These are phyloP conservation scores for Candida patagonica DNA, from an alignment of 805 yeast genomes.

Conservation along the genomic window DNA sequence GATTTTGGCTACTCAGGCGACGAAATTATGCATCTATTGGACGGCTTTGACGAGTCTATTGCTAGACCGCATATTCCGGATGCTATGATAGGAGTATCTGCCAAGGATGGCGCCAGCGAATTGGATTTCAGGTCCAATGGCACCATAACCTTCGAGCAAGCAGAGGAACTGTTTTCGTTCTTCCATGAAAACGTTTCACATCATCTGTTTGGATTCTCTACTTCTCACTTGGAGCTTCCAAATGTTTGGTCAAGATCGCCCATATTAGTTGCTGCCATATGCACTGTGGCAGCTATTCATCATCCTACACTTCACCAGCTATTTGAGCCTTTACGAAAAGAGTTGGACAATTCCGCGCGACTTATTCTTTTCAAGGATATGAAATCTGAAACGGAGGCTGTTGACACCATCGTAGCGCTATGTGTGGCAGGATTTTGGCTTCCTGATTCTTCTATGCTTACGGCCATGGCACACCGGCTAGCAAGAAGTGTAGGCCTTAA, in stretches of 20 bases:
- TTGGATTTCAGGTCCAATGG: conserved; percentile 31
- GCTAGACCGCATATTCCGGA: not conserved
- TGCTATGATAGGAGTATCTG: not conserved
- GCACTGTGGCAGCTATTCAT: conserved; percentile 55
- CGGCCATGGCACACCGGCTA: conserved; percentile 58
- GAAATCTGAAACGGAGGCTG: conserved; percentile 36
- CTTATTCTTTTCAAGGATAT: conserved; percentile 24
- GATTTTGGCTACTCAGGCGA: not conserved
- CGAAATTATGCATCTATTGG: not conserved
- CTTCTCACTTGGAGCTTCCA: conserved; percentile 40
- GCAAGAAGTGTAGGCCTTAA: conserved; percentile 47
- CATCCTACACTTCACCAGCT: conserved; percentile 33
- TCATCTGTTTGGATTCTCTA: conserved; percentile 57
- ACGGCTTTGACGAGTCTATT: not conserved
- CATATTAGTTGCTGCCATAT: conserved; percentile 47
- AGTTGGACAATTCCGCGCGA: conserved; percentile 26
- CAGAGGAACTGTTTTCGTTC: conserved; percentile 37
- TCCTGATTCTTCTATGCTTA: conserved; percentile 53
- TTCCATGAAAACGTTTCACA: conserved; percentile 51
- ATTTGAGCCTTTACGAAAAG: conserved; percentile 22
- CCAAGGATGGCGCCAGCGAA: no score
- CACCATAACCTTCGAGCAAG: conserved; percentile 30
- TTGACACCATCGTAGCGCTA: conserved; percentile 55
- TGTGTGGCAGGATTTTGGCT: conserved; percentile 64
- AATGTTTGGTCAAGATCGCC: conserved; percentile 49